These are phyloP conservation scores for Cyberlindnera americana DNA, from an alignment of 805 yeast species.

Conservation along the genomic window DNA sequence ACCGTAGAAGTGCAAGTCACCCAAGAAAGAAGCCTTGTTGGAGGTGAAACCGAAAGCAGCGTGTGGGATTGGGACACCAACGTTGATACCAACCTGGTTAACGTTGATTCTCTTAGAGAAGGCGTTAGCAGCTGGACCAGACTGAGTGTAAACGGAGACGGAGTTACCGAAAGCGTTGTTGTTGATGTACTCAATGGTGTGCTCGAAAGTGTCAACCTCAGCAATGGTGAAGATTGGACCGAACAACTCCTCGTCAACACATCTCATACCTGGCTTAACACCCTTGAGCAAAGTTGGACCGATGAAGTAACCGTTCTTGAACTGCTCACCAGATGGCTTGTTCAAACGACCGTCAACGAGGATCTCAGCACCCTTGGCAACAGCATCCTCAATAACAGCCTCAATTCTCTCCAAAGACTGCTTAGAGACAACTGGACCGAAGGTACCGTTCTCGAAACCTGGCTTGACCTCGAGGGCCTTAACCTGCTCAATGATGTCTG, in stretches of 20 bases:
- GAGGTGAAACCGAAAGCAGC: slow-evolving; percentile 84
- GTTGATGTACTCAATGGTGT: slow-evolving; percentile 63
- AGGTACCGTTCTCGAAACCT: slow-evolving; percentile 62
- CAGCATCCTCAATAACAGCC: slow-evolving; percentile 54
- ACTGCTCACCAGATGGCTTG: slow-evolving; percentile 31
- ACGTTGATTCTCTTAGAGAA: slow-evolving; percentile 64
- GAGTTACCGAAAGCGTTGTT: slow-evolving; percentile 64
- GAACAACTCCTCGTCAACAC: slow-evolving; percentile 71
- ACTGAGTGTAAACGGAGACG: slow-evolving; percentile 62
- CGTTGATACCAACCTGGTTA: slow-evolving; percentile 77
- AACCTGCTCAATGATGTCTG: slow-evolving; percentile 57
- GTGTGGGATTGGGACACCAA: slow-evolving; percentile 76
- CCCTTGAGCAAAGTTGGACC: slow-evolving; percentile 65
- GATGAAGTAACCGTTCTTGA: slow-evolving; percentile 63
- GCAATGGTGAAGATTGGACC: slow-evolving; percentile 70
- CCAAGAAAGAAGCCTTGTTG: slow-evolving; percentile 71
- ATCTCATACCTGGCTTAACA: slow-evolving; percentile 65
- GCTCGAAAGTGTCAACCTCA: slow-evolving; percentile 61
- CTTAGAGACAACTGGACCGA: slow-evolving; percentile 73
- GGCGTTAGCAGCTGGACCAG: slow-evolving; percentile 66
- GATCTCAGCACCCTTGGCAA: slow-evolving; percentile 58
- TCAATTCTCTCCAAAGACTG: slow-evolving; percentile 50
- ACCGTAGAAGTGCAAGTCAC: slow-evolving; percentile 80
- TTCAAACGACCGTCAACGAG: slow-evolving; percentile 58
- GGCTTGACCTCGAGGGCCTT: slow-evolving; percentile 54